Conservation (phyloP, 2,329 filamentous ascomycete genomes). For the Botryotinia narcissicola region DNA sequence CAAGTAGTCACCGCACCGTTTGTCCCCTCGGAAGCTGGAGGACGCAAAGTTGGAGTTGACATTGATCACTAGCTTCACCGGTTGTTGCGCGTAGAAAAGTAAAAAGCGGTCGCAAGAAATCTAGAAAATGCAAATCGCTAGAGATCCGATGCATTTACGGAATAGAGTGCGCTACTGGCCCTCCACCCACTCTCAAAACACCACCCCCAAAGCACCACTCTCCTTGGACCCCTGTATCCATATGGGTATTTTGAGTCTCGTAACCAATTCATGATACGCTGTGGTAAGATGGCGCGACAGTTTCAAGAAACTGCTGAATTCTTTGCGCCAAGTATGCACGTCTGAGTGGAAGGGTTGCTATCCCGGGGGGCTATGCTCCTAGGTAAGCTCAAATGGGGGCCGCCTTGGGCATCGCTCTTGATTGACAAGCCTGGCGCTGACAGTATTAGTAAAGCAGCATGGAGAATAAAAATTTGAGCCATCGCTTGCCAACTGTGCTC, state of each 20-base stretch:
- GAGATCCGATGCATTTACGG: neutral
- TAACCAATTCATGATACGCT: neutral
- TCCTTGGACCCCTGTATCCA: no score
- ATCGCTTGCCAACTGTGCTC: neutral
- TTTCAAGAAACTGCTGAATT: neutral
- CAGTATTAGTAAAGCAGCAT: neutral
- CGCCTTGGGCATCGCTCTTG: neutral
- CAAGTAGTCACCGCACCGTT: slow-evolving; percentile 8
- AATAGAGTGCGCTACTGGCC: neutral
- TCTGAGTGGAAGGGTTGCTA: neutral
- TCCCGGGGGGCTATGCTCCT: neutral
- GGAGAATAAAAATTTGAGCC: neutral
- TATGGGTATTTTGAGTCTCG: neutral
- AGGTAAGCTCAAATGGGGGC: neutral
- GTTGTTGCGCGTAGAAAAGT: neutral
- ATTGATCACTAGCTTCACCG: neutral
- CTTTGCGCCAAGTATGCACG: neutral
- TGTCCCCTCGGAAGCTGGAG: neutral
- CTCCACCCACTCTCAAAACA: neutral
- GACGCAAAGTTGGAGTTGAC: slow-evolving; percentile 10
- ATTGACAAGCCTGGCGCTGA: neutral
- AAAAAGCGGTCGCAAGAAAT: neutral
- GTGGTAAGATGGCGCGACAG: neutral
- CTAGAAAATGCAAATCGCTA: neutral
- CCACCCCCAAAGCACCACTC: neutral